phyloP scores from a whole-genome alignment of 345 rosid genomes.

The Salix exigua region DNA sequence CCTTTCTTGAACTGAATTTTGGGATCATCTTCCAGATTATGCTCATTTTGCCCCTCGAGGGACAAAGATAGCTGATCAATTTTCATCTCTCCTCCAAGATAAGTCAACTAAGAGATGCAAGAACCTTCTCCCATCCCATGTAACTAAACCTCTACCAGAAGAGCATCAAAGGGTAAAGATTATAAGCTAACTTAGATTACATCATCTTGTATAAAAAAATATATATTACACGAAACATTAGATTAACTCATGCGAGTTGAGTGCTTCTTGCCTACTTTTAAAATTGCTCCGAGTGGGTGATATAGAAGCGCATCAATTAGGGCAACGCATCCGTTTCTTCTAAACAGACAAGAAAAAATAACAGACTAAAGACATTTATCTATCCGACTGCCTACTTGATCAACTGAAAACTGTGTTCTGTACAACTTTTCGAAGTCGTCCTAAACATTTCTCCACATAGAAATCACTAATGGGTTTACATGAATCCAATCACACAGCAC shows the following conservation, averaged over 20 bases:
- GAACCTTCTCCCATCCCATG: too few species aligned
- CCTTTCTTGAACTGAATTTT: too few species aligned
- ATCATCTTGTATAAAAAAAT: background rate
- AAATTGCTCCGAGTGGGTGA: background rate
- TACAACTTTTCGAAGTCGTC: slow-evolving; percentile 19
- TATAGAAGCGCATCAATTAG: background rate
- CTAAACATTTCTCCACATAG: background rate
- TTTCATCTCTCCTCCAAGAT: background rate
- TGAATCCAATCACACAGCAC: slow-evolving; percentile 20
- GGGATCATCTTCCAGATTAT: too few species aligned
- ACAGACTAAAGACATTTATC: background rate
- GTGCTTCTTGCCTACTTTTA: background rate
- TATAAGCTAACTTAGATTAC: background rate
- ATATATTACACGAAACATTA: background rate
- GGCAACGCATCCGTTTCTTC: background rate
- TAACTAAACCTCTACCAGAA: background rate
- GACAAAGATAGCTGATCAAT: too few species aligned
- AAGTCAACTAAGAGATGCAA: background rate
- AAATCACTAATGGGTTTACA: slow-evolving; percentile 18
- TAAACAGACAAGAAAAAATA: background rate
- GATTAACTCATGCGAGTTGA: background rate
- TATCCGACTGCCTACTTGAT: background rate
- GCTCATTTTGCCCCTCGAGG: too few species aligned
- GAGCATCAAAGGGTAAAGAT: background rate
- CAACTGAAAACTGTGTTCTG: slow-evolving; percentile 9